Evolutionary conservation across 1,284 basidiomycete genomes (phyloP), one percentile per base, ranked within the genome.

Genomic region (Papiliotrema fonsecae): DNA sequence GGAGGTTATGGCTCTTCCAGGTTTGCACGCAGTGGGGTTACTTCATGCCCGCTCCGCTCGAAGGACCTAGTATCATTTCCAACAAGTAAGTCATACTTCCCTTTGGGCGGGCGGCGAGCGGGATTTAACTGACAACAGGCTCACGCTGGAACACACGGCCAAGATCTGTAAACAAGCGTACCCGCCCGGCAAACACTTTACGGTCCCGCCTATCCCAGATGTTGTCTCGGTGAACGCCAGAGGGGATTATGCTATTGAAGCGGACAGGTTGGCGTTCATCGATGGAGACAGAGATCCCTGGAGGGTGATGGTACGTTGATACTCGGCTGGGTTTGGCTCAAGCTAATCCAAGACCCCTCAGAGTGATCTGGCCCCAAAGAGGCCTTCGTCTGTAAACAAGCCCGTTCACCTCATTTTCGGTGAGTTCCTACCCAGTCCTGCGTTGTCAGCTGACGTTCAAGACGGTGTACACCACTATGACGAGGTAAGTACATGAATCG

Each of bases 1-100:
- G 89, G 88, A 79, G 90, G 37, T 77, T 87, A 11, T 97, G 93
- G 93, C 69, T 79, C 2, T 97, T 91, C 79, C 92, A 96, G 71
- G 69, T 73, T 50, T 96, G 90, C 75, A 92, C 87, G 0, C 83
- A 93, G 64, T 97, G 92, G 91, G 93, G 92, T 1, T 97, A 91
- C 72, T 92, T 94, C 67, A 65, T 65, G 66, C 62, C 62, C 16
- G 67, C 69, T 9, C 70, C 71, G 4, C 47, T 57, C 3, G 61
- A 65, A 24, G 69, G 70, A 5, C 71, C 67, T 2, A 54, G 58
- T 1, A 69, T 74, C 36, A 49, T 62, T 25, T 66, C 58, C 27
- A 55, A 57, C 47, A 51, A 51, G 67, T 67, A 55, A 54, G 49
- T 60, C 57, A 19, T 26, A 4, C 25, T 6, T n/a, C 9, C 19